Base-by-base conservation (phyloP, 495 filamentous ascomycete genomes). In the Rostrohypoxylon terebratum region DNA sequence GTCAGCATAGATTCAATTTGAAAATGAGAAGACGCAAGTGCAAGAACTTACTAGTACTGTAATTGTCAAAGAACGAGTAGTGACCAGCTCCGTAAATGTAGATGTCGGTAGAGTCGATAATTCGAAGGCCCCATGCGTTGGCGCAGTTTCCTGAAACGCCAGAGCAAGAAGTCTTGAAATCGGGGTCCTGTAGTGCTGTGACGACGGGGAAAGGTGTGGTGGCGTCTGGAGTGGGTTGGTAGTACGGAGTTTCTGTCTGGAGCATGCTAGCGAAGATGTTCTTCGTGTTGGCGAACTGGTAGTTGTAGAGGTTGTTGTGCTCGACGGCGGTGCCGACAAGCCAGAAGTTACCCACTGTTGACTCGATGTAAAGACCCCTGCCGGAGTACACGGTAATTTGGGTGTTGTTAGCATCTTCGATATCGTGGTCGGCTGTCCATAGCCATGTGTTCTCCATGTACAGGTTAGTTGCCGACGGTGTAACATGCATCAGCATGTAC, bases 371-470 rank as follows among this genome's bases (percentile, higher is more conserved):
- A 34, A 92, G 78, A 10, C 92, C 92, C 31, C 92, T 86, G 0
- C 92, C 92, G 6, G 86, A 85, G 74, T 89, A 93, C 9, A 96
- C 74, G 5, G 90, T 92, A 66, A 94, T 90, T 61, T 90, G 91
- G 1, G 87, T 89, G 67, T 89, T 85, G 21, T 69, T 72, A 2
- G 81, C 62, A 58, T 88, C 87, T 51, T 98, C 95, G 44, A 98
- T 90, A 63, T 94, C 94, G 80, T 98, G 95, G 77, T 98, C 95
- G 3, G 94, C 90, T 18, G 93, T 91, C 94, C 94, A 98, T 73
- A 93, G 87, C 94, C 94, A 98, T 53, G 88, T 89, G 81, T 98
- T 97, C 83, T 97, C 94, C 69, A 97, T 83, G 75, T 96, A 96
- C 38, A 92, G 81, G 40, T 80, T 80, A 45, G 86, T 87, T 1